These are phyloP conservation scores for Triglochin maritima DNA, from an alignment of 106 monocot species.

Conservation along the genomic window DNA sequence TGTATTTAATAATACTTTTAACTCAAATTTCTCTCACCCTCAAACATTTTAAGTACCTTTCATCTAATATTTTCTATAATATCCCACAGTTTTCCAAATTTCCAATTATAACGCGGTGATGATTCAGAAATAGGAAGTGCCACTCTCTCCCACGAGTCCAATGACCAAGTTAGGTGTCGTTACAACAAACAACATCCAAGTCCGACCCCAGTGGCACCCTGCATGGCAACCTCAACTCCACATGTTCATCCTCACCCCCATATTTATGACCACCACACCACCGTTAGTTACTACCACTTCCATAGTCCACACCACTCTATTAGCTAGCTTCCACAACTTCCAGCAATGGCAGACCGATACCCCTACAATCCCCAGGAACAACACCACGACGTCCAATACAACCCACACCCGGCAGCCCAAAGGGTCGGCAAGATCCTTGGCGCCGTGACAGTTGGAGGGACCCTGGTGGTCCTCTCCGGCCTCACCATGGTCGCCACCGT, in stretches of 20 bases:
- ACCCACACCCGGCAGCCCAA: conserved; percentile 18
- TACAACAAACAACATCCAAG: no score
- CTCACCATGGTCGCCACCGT: conserved; percentile 63
- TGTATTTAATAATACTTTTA: no score
- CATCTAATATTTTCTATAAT: no score
- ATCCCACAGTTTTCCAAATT: no score
- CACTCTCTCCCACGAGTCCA: no score
- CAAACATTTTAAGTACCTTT: no score
- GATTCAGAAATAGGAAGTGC: no score
- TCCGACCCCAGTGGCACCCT: not conserved
- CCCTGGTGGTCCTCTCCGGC: conserved; percentile 58
- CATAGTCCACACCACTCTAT: no score
- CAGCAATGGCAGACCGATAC: not conserved
- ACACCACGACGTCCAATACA: not conserved
- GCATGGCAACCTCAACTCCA: not conserved
- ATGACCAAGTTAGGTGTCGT: no score
- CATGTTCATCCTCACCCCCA: not conserved
- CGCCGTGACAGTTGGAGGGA: conserved; percentile 37
- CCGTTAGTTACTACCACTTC: not conserved
- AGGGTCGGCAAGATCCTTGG: conserved; percentile 28
- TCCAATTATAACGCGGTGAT: no score
- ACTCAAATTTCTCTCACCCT: no score
- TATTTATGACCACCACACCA: not conserved
- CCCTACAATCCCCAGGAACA: not conserved
- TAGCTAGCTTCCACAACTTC: no score